phyloP scores from a whole-genome alignment of 345 rosid genomes.

The Citrus sinensis region DVS_A1.0 CM039163.1:42540501-42541000 shows the following conservation, averaged over 20 bases:
- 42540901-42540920: too few species aligned
- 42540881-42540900: too few species aligned
- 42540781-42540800: conserved; percentile 77
- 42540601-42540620: conserved; percentile 97
- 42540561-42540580: conserved; percentile 74
- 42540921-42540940: too few species aligned
- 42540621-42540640: conserved; percentile 84
- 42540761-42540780: conserved; percentile 90
- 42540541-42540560: conserved; percentile 80
- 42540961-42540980: too few species aligned
- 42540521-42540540: too few species aligned
- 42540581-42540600: conserved; percentile 90
- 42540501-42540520: too few species aligned
- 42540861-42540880: too few species aligned
- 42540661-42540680: conserved; percentile 22
- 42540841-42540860: too few species aligned
- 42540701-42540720: conserved; percentile 55
- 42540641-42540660: conserved; percentile 50
- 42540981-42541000: fast-evolving
- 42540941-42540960: too few species aligned
- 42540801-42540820: too few species aligned
- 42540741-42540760: conserved; percentile 70
- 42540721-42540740: conserved; percentile 69
- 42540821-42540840: too few species aligned
- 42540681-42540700: conserved; percentile 62